Base-by-base conservation (phyloP, 2,329 filamentous ascomycete species). In the Fonsecaea erecta region DNA sequence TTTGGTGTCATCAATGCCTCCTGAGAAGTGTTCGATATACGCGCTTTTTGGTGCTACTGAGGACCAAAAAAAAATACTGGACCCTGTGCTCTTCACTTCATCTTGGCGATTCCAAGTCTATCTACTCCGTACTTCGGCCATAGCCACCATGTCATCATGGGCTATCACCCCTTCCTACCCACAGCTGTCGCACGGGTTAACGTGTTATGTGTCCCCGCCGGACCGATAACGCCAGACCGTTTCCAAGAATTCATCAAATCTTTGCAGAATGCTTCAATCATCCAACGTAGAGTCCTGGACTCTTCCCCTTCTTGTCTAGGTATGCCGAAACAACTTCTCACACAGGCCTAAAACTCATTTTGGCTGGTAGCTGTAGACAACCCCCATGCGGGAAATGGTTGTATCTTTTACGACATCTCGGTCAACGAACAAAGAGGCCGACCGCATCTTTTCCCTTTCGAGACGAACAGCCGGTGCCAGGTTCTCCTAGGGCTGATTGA, bases 181-280 rank as follows among this genome's bases (percentile, higher is more conserved):
- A 88, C 93, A 82, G 91, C 93, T 79, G 93, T 93, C 76, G 94
- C 93, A 81, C 90, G 91, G 84, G 88, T 98, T 75, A 91, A 91
- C 81, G 92, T 90, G 68, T 86, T 97, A 72, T 86, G 97, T 65
- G 83, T 98, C 67, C 95, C 95, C 61, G 84, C 96, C 71, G 94
- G 94, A 60, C 89, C 87, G 75, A 95, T 98, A 77, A 93, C 89
- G 76, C 87, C 89, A 67, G 88, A 90, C 60, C 87, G 91, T 65
- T 98, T 97, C 78, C 79, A 88, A 72, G 83, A 85, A 70, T 96
- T 97, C 76, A 85, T 94, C 70, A 85, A 90, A 68, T 86, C 92
- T 73, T 83, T 99, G 67, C 88, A 90, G 75, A 82, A 85, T 70
- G 90, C 96, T 34, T 62, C 66, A 18, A 56, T 51, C 12, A 43